Base-by-base conservation (phyloP, 2,329 filamentous ascomycete species). In the Zalaria sp. region DNA sequence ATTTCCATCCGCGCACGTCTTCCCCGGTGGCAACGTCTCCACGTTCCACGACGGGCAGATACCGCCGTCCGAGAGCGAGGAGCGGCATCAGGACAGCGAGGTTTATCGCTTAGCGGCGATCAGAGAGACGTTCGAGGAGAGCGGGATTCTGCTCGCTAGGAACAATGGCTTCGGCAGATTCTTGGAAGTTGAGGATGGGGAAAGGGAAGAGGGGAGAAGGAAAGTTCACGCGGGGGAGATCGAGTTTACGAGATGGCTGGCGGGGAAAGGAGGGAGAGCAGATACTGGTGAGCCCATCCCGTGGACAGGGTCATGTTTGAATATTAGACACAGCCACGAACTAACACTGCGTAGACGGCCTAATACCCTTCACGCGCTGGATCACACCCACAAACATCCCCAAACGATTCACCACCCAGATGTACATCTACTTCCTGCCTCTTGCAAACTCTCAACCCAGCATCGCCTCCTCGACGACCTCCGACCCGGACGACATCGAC, bases 121-220 rank as follows among this genome's bases (percentile, higher is more conserved):
- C 25, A 72, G 91, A 5, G 91, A 96, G 66, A 86, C 86, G 0
- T 96, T 96, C 56, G 91, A 98, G 58, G 91, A 96, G 64, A 88
- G 83, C 49, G 91, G 91, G 0, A 86, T 95, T 41, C 63, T 96
- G 26, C 69, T 96, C 3, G 85, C 84, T 0, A 67, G 64, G 25
- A 64, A 60, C 43, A 63, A 65, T 45, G 61, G 60, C 7, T 67
- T 68, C 4, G 72, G 70, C 0, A 61, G 65, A 18, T 61, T 89
- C 40, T 61, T 91, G 27, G 70, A 77, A 34, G 57, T 93, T 4
- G 59, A 70, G 0, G 69, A 75, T 5, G 61, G 62, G 1, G 73
- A 79, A 44, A 67, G 79, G 27, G 79, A 86, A 40, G 61, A 67
- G 40, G 85, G 79, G 1, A 71, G 88, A 43, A 73, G 71, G 51